phyloP scores from a whole-genome alignment of 2,329 filamentous ascomycete genomes.

The Dothistroma septosporum region DNA sequence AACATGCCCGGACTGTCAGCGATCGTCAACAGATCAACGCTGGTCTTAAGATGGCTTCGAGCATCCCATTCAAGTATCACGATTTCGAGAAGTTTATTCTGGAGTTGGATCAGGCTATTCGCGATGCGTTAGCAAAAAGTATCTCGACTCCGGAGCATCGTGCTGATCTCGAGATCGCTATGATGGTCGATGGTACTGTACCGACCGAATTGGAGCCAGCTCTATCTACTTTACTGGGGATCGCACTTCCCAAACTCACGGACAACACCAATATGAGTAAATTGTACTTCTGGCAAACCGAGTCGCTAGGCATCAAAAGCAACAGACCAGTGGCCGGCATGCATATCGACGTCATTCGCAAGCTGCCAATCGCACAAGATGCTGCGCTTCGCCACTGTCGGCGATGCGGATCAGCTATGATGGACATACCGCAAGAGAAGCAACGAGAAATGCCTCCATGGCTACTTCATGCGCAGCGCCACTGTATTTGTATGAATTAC shows the following conservation, averaged over 20 bases:
- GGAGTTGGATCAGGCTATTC: slow-evolving; percentile 64
- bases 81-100: slow-evolving; percentile 47
- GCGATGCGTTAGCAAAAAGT: slow-evolving; percentile 51
- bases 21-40: slow-evolving; percentile 48
- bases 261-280: slow-evolving; percentile 59
- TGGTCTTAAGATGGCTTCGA: slow-evolving; percentile 50
- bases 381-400: slow-evolving; percentile 40
- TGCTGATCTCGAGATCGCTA: slow-evolving; percentile 48
- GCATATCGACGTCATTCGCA: slow-evolving; percentile 56
- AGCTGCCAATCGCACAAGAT: slow-evolving; percentile 39
- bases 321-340: slow-evolving; percentile 25
- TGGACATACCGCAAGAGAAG: slow-evolving; percentile 38
- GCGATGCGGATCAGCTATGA: slow-evolving; percentile 45
- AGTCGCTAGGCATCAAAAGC: slow-evolving; percentile 53
- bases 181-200: slow-evolving; percentile 51
- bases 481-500: slow-evolving; percentile 31
- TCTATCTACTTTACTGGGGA: slow-evolving; percentile 47
- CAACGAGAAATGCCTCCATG: slow-evolving; percentile 26
- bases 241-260: slow-evolving; percentile 54
- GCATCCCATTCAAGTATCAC: slow-evolving; percentile 44
- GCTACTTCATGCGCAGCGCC: slow-evolving; percentile 30
- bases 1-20: slow-evolving; percentile 48
- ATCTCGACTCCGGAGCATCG: slow-evolving; percentile 45
- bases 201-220: slow-evolving; percentile 50
- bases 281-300: slow-evolving; percentile 70